Base-by-base conservation (phyloP, 305 asterid species). In the Withania somnifera region DNA sequence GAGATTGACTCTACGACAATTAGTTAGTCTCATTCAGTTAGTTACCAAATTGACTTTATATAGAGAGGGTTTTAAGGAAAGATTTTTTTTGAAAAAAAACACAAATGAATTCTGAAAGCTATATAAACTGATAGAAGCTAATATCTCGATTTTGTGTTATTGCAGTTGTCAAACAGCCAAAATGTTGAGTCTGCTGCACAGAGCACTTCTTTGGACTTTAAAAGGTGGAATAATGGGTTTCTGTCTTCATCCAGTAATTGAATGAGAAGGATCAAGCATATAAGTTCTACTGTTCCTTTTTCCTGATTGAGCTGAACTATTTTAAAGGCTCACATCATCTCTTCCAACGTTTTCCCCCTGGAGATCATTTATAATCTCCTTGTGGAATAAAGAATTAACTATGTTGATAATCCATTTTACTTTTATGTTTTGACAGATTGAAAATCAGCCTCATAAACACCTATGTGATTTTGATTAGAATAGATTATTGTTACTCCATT, bases 171-270 rank as follows among this genome's bases (percentile, higher is more conserved):
- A 78, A 85, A 67, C 30, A 42, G 52, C 36, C 80, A 84, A 26
- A 58, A 34, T 22, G 77, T 84, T 51, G 86, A 78, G 78, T 40
- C 79, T 52, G 78, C 53, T 50, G 38, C 50, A 71, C 82, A 82
- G 32, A 67, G 83, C 83, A 47, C 78, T 77, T 79, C 84, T 80
- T 81, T 85, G 28, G 78, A 77, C 24, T 50, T 77, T 47, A 86
- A 77, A 83, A 89, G 92, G 92, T 90, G 64, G 86, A 83, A 34
- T 42, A 8, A 69, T 69, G 7, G 38, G 56, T 42, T 83, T 51
- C 51, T 61, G 53, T 50, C 19, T 32, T 78, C 24, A 19, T 40
- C 51, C 69, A 13, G 19, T 56, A 24, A 38, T 36, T 78, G 71
- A 78, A 56, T 78, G 51, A 34, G 13, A 78, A 56, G 69, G 36